These are phyloP conservation scores for Breviolum minutum DNA, from an alignment of 73 alveolate genomes.

Conservation along the genomic window DNA sequence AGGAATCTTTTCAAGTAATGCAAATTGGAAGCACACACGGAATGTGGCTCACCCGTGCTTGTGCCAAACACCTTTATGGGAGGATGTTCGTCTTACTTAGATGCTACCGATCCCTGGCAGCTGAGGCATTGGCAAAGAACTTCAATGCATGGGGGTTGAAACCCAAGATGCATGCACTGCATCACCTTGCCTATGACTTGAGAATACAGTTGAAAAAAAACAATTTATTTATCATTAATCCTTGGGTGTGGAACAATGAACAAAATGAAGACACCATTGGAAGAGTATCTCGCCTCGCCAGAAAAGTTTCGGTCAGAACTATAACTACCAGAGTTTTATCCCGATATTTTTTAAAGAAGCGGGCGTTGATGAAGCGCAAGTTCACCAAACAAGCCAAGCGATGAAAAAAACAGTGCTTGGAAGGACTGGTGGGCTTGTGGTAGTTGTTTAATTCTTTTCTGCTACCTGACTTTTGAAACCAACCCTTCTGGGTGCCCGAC, in stretches of 20 bases:
- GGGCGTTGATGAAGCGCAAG: neutral
- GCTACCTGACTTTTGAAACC: neutral
- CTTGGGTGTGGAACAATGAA: neutral
- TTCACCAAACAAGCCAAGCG: neutral
- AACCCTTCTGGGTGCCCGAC: neutral
- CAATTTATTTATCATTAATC: neutral
- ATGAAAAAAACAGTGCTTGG: neutral
- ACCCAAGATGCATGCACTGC: slow-evolving; percentile 13
- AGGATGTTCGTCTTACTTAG: neutral
- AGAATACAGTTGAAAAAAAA: neutral
- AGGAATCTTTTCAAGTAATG: neutral
- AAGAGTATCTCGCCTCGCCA: neutral
- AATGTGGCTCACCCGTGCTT: neutral
- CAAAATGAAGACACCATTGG: neutral
- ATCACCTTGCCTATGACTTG: neutral
- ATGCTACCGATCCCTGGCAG: neutral
- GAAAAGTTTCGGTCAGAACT: neutral
- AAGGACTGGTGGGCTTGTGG: neutral
- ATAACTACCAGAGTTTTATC: neutral
- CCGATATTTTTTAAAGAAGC: slow-evolving; percentile 18
- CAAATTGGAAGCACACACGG: neutral
- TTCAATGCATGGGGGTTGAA: neutral
- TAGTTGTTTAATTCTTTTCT: neutral
- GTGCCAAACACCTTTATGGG: neutral
- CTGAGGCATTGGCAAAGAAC: neutral